These are phyloP conservation scores for Cutaneotrichosporon sp. DNA, from an alignment of 1,284 basidiomycete genomes.

Conservation along the genomic window DNA sequence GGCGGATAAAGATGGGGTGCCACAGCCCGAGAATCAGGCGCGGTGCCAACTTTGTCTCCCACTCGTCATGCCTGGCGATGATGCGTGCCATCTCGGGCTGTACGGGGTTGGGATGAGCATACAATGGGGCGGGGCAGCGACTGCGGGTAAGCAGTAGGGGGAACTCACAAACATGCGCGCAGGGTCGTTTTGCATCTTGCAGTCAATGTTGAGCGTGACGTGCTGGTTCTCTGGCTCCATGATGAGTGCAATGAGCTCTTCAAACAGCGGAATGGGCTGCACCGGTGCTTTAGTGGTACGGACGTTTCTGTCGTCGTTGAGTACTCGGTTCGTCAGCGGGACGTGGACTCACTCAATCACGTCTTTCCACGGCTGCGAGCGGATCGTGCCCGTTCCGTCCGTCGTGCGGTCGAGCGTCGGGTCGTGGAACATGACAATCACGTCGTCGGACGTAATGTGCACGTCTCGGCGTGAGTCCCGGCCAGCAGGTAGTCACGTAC, in stretches of 20 bases:
- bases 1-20: constrained; percentile 84
- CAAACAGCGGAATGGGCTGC: constrained; percentile 83
- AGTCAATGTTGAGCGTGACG: constrained; percentile 84
- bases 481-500: constrained; percentile 16
- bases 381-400: constrained; percentile 53
- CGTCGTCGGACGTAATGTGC: constrained; percentile 83
- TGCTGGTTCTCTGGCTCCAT: constrained; percentile 62
- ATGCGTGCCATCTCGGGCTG: constrained; percentile 70
- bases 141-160: too few relatives aligned
- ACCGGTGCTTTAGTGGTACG: constrained; percentile 77
- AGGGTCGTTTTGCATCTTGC: constrained; percentile 90
- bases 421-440: constrained; percentile 96
- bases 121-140: neutral
- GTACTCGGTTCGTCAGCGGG: neutral
- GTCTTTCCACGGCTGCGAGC: constrained; percentile 48
- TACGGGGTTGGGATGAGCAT: constrained; percentile 1
- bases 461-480: constrained; percentile 62
- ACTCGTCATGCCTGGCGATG: constrained; percentile 66
- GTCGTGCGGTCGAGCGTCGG: constrained; percentile 60
- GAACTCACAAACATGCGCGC: constrained; percentile 65
- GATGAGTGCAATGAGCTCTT: constrained; percentile 71
- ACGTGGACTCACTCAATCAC: constrained; percentile 41
- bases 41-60: constrained; percentile 76
- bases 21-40: constrained; percentile 79
- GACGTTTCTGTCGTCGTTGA: constrained; percentile 52